These are phyloP conservation scores for Hericium alpestre DNA, from an alignment of 768 basidiomycete species.

Conservation along the genomic window DNA sequence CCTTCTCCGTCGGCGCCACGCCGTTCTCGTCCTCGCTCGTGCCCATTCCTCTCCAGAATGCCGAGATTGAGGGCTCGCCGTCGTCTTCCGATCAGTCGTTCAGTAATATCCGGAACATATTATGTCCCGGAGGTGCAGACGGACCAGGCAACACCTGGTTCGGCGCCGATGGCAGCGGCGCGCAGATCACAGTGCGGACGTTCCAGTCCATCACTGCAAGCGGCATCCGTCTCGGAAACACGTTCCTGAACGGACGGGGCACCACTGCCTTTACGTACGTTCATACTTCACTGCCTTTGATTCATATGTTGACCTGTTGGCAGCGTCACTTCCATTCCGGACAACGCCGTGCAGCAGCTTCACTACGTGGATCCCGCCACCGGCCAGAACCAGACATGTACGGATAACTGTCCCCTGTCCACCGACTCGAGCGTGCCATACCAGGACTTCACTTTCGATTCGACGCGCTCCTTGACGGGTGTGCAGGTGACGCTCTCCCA, in stretches of 20 bases:
- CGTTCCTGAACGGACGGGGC: conserved; percentile 68
- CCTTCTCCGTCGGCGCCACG: conserved; percentile 70
- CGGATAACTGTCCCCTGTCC: conserved; percentile 67
- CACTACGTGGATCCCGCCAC: conserved; percentile 69
- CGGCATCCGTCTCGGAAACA: conserved; percentile 87
- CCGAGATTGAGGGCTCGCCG: conserved; percentile 49
- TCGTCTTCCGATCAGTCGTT: conserved; percentile 53
- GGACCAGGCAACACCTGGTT: conserved; percentile 82
- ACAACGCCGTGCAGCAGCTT: conserved; percentile 71
- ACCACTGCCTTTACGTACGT: conserved; percentile 83
- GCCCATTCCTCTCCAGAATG: conserved; percentile 56
- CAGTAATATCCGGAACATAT: conserved; percentile 52
- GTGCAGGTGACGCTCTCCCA: conserved; percentile 73
- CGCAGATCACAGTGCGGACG: conserved; percentile 69
- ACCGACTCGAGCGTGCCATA: conserved; percentile 69
- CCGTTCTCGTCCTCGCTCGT: conserved; percentile 87
- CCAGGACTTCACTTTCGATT: conserved; percentile 86
- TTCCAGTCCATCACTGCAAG: conserved; percentile 63
- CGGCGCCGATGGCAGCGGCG: conserved; percentile 55
- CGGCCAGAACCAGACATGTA: conserved; percentile 69
- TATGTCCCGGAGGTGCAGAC: conserved; percentile 81
- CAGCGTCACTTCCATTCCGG: conserved; percentile 82
- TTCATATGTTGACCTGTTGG: conserved; percentile 10
- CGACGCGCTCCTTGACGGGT: conserved; percentile 62
- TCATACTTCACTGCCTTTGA: not conserved